Conservation (phyloP, 805 yeast genomes). For the Spathaspora hagerdaliae region DNA sequence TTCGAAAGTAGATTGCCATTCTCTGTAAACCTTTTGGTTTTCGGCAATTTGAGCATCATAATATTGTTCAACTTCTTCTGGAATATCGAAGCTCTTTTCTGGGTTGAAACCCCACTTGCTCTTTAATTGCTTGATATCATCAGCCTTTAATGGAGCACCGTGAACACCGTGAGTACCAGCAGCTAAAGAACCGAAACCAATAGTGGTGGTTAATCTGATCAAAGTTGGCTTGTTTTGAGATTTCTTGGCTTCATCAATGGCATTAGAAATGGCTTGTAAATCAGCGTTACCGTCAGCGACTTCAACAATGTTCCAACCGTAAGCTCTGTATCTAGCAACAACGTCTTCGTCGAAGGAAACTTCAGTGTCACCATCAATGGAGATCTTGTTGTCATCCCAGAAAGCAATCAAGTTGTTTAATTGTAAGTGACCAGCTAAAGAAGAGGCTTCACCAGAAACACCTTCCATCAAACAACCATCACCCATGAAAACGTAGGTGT, state of each 20-base stretch:
- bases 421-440: slow-evolving; percentile 94
- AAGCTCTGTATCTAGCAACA: slow-evolving; percentile 74
- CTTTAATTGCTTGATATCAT: slow-evolving; percentile 86
- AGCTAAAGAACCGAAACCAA: slow-evolving; percentile 86
- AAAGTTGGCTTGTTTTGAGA: slow-evolving; percentile 81
- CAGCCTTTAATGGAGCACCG: slow-evolving; percentile 94
- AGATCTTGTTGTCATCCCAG: slow-evolving; percentile 95
- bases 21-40: slow-evolving; percentile 64
- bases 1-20: slow-evolving; percentile 68
- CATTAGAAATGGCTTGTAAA: slow-evolving; percentile 62
- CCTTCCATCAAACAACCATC: slow-evolving; percentile 99
- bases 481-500: slow-evolving; percentile 81
- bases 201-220: slow-evolving; percentile 84
- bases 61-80: slow-evolving; percentile 75
- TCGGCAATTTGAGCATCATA: slow-evolving; percentile 54
- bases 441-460: slow-evolving; percentile 88
- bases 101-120: slow-evolving; percentile 85
- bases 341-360: slow-evolving; percentile 95
- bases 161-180: slow-evolving; percentile 91
- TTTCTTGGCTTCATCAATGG: slow-evolving; percentile 78
- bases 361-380: slow-evolving; percentile 91
- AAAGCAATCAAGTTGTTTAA: slow-evolving; percentile 90
- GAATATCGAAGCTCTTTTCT: slow-evolving; percentile 69
- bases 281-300: slow-evolving; percentile 82
- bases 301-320: slow-evolving; percentile 87